Evolutionary conservation across 164 flowering plant genomes (phyloP), one percentile per base, ranked within the genome.

Genomic region (Buxus sempervirens): DNA sequence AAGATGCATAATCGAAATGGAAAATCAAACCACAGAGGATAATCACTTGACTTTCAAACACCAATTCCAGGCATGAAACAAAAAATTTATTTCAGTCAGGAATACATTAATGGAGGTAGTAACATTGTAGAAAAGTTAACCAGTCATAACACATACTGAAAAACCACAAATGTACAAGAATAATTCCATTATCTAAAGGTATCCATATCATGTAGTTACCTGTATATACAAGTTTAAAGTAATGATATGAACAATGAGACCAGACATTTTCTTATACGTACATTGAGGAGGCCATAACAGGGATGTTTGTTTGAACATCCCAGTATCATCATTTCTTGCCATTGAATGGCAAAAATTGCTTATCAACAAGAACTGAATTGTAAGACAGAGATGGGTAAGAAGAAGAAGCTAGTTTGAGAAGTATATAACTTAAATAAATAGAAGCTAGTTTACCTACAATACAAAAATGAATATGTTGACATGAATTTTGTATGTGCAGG

Each of bases 371-470:
- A 18, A 27, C 6, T 21, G 7, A 59, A 20, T 56, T 60, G 26
- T 36, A 45, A 60, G 14, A 14, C 21, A 69, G 20, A 22, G 70
- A 53, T 26, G 42, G 73, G 58, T 70, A 58, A 28, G 41, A 21
- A 36, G 2, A 26, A 54, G 25, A 23, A 19, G 6, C 90, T 57
- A 90, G 90, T 78, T 90, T 86, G 41, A 88, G 81, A 65, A 90
- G 84, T 66, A 90, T 86, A 82, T 87, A 84, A 49, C 93, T 93
- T 85, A 75, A 58, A 72, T 38, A 76, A 62, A 48, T 42, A 13
- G 7, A 32, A 32, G 38, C 38, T 32, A 32, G 38, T 32, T 32
- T 32, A 7, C 38, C 7, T 32, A 32, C 38, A 32, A 32, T 32
- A 7, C 7, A 7, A 3, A 32, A 32, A 32, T 32, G 38, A 7